These are phyloP conservation scores for Smittium culicis DNA, from an alignment of 371 early-diverging fungal genomes.

Conservation along the genomic window DNA sequence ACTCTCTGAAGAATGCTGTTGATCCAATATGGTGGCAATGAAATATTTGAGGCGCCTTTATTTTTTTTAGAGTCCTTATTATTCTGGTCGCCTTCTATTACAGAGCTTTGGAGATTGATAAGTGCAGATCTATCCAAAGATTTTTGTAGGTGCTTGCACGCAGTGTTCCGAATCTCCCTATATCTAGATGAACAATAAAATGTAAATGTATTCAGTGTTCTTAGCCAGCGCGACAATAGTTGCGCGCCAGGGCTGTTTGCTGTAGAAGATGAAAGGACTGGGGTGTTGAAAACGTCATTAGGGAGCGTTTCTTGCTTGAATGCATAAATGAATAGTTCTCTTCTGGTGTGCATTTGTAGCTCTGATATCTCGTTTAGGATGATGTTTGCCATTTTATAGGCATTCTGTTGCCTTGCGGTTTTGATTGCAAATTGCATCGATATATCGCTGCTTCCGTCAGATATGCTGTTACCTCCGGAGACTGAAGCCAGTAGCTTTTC, in stretches of 20 bases:
- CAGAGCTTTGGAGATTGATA: background rate
- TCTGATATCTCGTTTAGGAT: slow-evolving; percentile 1
- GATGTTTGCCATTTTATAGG: background rate
- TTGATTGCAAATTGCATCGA: background rate
- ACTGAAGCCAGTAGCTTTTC: background rate
- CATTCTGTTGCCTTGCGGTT: slow-evolving; percentile 1
- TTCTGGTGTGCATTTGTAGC: background rate
- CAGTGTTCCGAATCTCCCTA: background rate
- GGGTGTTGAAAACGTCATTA: background rate
- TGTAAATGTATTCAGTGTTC: slow-evolving; percentile 3
- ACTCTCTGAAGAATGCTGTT: slow-evolving; percentile 37
- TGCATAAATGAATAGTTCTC: background rate
- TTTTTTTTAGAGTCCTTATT: background rate
- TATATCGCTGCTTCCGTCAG: background rate
- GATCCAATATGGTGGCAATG: slow-evolving; percentile 16
- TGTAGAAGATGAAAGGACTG: background rate
- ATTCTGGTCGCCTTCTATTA: background rate
- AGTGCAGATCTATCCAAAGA: background rate
- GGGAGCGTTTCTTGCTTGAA: background rate
- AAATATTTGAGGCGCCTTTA: background rate
- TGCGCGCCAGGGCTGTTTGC: background rate
- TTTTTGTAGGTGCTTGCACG: slow-evolving; percentile 6
- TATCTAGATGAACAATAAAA: background rate
- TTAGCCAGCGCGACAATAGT: background rate
- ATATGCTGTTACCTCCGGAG: slow-evolving; percentile 2